Conservation (phyloP, 2,329 filamentous ascomycete species). For the Nigrospora sphaerica region DNA sequence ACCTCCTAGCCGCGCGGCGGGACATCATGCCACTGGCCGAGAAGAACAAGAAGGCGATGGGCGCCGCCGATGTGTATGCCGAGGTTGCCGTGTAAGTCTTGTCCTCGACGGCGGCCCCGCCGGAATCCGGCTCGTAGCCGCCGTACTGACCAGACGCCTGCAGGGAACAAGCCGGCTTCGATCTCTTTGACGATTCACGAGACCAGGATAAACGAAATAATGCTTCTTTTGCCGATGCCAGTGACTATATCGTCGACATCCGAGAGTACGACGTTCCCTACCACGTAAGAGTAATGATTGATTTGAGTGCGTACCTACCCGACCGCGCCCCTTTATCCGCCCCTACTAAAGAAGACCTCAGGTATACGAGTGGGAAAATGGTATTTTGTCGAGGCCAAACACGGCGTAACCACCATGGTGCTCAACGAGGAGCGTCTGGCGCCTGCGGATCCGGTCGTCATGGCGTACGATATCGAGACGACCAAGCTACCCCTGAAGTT, state of each 20-base stretch:
- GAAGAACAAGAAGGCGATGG: slow-evolving; percentile 93
- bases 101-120: no score
- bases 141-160: slow-evolving; percentile 7
- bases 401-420: slow-evolving; percentile 75
- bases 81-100: slow-evolving; percentile 76
- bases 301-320: slow-evolving; percentile 54
- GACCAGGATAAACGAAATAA: slow-evolving; percentile 74
- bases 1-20: slow-evolving; percentile 77
- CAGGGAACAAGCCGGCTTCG: slow-evolving; percentile 47
- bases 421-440: slow-evolving; percentile 83
- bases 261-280: slow-evolving; percentile 99
- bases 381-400: slow-evolving; percentile 93
- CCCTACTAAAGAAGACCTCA: slow-evolving; percentile 24
- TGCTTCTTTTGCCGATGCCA: slow-evolving; percentile 73
- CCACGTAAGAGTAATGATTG: slow-evolving; percentile 97
- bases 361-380: slow-evolving; percentile 95
- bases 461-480: slow-evolving; percentile 99
- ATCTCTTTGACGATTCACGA: slow-evolving; percentile 86
- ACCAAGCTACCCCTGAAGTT: slow-evolving; percentile 95
- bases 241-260: slow-evolving; percentile 97
- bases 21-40: slow-evolving; percentile 86
- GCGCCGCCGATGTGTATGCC: slow-evolving; percentile 96
- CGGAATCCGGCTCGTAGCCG: no score
- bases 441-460: slow-evolving; percentile 91
- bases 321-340: neutral